Percentiles rank a stretch among this genome's conserved stretches.
phyloP scores from a whole-genome alignment of 208 protist genomes.

The Angomonas deanei region DNA sequence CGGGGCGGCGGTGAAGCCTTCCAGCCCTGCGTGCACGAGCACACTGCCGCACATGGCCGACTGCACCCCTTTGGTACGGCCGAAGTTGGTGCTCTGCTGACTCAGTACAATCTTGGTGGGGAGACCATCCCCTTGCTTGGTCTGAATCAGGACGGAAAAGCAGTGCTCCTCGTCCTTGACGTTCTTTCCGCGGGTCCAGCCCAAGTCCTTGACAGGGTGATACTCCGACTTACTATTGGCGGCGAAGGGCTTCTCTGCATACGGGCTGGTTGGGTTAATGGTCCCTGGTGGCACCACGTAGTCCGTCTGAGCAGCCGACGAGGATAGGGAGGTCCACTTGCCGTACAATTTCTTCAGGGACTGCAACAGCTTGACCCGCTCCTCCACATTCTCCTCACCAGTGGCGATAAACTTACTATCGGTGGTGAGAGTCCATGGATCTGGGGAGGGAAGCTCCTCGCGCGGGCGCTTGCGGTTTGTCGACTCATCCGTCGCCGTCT shows the following conservation, averaged over 20 bases:
- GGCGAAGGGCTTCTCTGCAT: conserved; percentile 27
- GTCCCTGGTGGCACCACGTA: conserved; percentile 52
- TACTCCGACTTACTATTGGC: conserved; percentile 17
- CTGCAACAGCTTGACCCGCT: conserved; percentile 48
- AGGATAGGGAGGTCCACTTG: conserved; percentile 43
- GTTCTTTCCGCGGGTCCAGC: conserved; percentile 16
- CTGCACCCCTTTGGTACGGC: conserved; percentile 31
- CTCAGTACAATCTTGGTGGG: conserved; percentile 16
- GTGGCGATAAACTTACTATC: conserved; percentile 56
- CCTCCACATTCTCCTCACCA: conserved; percentile 56
- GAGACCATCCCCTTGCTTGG: background rate
- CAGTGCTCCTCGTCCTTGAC: background rate
- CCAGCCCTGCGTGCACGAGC: conserved; percentile 40
- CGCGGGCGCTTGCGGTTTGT: conserved; percentile 8
- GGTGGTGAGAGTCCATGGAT: conserved; percentile 51
- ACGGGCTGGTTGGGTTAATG: conserved; percentile 72
- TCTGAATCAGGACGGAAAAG: background rate
- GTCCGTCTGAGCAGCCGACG: conserved; percentile 65
- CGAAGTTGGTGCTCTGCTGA: conserved; percentile 15
- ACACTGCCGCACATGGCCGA: conserved; percentile 17
- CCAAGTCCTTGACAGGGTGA: conserved; percentile 34
- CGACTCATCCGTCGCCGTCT: background rate
- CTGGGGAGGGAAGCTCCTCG: conserved; percentile 31
- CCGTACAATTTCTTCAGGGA: conserved; percentile 57
- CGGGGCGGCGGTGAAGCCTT: conserved; percentile 16